Evolutionary conservation across 2,329 filamentous ascomycete genomes (phyloP).

Genomic region (Penicillium sp.): DNA sequence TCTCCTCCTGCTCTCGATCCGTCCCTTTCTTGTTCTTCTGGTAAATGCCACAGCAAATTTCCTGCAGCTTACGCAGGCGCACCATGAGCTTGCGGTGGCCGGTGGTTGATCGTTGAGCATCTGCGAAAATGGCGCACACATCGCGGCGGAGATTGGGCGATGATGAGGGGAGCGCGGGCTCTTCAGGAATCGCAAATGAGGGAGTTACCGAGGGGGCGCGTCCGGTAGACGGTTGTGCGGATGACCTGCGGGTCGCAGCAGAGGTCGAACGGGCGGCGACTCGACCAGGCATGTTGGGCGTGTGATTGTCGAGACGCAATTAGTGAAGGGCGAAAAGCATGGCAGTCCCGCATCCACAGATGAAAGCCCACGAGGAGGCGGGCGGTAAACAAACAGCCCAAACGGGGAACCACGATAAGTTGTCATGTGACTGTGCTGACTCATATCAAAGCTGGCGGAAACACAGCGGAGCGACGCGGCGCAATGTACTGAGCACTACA

Average conservation of each 20-base stretch:
- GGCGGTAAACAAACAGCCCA: slow-evolving; percentile 47
- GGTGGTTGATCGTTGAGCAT: slow-evolving; percentile 86
- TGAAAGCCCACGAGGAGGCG: slow-evolving; percentile 25
- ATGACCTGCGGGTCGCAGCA: slow-evolving; percentile 44
- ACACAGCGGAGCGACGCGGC: no score
- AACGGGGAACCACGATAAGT: slow-evolving; percentile 42
- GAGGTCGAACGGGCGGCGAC: slow-evolving; percentile 44
- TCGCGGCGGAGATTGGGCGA: slow-evolving; percentile 68
- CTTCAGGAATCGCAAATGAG: slow-evolving; percentile 62
- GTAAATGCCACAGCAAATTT: slow-evolving; percentile 70
- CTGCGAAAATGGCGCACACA: slow-evolving; percentile 72
- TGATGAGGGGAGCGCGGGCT: slow-evolving; percentile 51
- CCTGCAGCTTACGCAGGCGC: slow-evolving; percentile 86
- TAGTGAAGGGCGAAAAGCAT: slow-evolving; percentile 26
- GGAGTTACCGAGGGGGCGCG: slow-evolving; percentile 64
- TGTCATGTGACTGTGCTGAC: slow-evolving; percentile 31
- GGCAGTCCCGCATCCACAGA: slow-evolving; percentile 24
- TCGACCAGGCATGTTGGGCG: slow-evolving; percentile 45
- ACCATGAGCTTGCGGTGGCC: slow-evolving; percentile 89
- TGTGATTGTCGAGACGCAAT: slow-evolving; percentile 24
- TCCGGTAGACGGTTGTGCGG: slow-evolving; percentile 73
- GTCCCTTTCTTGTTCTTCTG: slow-evolving; percentile 49
- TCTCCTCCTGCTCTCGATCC: slow-evolving; percentile 55
- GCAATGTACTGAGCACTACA: no score
- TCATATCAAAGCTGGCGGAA: not conserved